Percentiles rank a stretch among this genome's conserved stretches.
Evolutionary conservation across 176 grass and related monocot genomes (phyloP).

Genomic region (Musa beccarii): DNA sequence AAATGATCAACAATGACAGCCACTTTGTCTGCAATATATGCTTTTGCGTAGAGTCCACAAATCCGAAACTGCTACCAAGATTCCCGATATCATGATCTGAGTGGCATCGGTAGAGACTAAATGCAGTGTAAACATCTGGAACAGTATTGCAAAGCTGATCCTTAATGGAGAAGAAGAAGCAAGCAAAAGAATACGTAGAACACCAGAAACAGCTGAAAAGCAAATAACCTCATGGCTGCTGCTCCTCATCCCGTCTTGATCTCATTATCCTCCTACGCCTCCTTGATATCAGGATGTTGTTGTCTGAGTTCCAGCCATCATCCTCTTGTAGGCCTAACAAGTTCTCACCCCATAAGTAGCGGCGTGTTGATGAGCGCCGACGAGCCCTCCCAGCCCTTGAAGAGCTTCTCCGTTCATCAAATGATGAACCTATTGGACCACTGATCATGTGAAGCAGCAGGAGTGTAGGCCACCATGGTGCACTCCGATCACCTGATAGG

Average conservation of each 20-base stretch:
- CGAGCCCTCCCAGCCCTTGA: constrained; percentile 10
- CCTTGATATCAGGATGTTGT: constrained; percentile 1
- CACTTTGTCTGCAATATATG: background rate
- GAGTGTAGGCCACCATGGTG: constrained; percentile 6
- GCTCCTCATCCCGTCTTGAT: constrained; percentile 2
- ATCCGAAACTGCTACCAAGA: background rate
- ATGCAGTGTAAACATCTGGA: background rate
- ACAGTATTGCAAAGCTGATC: background rate
- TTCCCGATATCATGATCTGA: background rate
- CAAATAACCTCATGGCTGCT: constrained; percentile 2
- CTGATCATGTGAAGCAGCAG: constrained; percentile 16
- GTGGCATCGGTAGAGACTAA: background rate
- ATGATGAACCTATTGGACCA: background rate
- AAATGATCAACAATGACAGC: background rate
- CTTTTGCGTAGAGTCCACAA: background rate
- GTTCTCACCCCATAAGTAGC: constrained; percentile 7
- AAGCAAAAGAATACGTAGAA: background rate
- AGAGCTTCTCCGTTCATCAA: background rate
- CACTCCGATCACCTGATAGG: constrained; percentile 3
- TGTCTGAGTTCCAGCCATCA: background rate
- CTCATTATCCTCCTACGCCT: constrained; percentile 10
- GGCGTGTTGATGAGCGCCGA: background rate
- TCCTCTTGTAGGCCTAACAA: constrained; percentile 1
- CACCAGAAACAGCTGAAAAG: background rate
- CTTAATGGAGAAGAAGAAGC: background rate